phyloP scores from a whole-genome alignment of 164 flowering plant genomes.

The Euptelea pleiosperma region DNA sequence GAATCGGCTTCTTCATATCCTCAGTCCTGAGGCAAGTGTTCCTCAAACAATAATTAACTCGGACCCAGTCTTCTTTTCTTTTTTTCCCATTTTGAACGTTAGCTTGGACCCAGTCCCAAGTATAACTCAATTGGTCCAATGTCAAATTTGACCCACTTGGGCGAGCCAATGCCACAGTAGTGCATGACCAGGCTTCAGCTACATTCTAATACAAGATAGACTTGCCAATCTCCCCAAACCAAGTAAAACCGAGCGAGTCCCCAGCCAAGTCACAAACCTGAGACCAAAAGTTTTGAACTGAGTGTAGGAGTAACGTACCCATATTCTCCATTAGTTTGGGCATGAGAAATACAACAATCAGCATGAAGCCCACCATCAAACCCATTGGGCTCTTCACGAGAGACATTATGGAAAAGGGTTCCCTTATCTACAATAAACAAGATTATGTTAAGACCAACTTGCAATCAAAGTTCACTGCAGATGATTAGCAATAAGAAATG shows the following conservation, averaged over 20 bases:
- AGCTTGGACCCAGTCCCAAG: too few relatives aligned
- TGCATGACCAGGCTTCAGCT: background rate
- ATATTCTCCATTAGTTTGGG: conserved; percentile 88
- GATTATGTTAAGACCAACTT: background rate
- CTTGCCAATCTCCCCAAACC: background rate
- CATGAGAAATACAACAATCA: conserved; percentile 81
- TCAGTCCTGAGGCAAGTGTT: too few relatives aligned
- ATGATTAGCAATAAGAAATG: background rate
- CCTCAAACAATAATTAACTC: too few relatives aligned
- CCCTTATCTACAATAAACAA: conserved; percentile 62
- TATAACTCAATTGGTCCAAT: background rate
- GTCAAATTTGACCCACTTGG: too few relatives aligned
- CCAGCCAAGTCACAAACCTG: background rate
- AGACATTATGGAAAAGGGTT: conserved; percentile 80
- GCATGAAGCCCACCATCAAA: conserved; percentile 96
- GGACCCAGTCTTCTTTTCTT: too few relatives aligned
- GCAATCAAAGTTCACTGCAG: background rate
- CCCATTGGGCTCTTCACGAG: conserved; percentile 97
- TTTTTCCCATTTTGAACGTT: too few relatives aligned
- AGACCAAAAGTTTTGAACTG: background rate
- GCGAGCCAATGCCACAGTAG: background rate
- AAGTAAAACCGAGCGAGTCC: background rate
- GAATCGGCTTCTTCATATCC: too few relatives aligned
- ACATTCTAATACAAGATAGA: background rate
- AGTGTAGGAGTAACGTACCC: conserved; percentile 43